These are phyloP conservation scores for Geosmithia morbida DNA, from an alignment of 2,329 filamentous ascomycete genomes.

Conservation along the genomic window DNA sequence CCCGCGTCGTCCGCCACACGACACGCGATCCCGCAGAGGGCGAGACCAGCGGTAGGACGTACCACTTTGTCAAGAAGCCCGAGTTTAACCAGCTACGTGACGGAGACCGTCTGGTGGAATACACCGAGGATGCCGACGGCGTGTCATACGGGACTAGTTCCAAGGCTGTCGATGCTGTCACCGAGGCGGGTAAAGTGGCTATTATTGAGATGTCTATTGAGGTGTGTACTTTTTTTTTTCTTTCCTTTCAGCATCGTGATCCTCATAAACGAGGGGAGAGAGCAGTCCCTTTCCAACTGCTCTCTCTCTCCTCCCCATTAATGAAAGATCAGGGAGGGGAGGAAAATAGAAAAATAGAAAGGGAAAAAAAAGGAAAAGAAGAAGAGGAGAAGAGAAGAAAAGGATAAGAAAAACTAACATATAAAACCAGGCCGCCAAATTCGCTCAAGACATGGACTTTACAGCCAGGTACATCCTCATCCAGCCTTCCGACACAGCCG, in stretches of 20 bases:
- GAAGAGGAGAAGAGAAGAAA: no score
- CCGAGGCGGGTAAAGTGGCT: constrained; percentile 43
- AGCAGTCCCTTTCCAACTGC: constrained; percentile 3
- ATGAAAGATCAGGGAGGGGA: no score
- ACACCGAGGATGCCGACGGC: constrained; percentile 27
- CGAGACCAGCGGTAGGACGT: constrained; percentile 36
- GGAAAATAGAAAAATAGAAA: no score
- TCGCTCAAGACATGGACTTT: constrained; percentile 42
- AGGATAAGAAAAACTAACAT: no score
- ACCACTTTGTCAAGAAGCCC: constrained; percentile 39
- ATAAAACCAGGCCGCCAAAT: constrained; percentile 41
- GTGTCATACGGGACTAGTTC: constrained; percentile 41
- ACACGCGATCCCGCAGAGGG: constrained; percentile 32
- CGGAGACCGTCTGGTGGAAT: constrained; percentile 44
- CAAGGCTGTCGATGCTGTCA: constrained; percentile 34
- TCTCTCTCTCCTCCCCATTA: no score
- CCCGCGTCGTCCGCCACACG: constrained; percentile 38
- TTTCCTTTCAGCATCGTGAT: no score
- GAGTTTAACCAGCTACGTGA: constrained; percentile 44
- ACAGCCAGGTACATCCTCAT: constrained; percentile 40
- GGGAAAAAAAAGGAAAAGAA: no score
- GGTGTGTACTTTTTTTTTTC: constrained; percentile 20
- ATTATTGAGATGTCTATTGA: constrained; percentile 37
- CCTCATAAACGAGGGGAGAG: no score
- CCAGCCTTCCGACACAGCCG: constrained; percentile 18